phyloP scores from a whole-genome alignment of 2,329 filamentous ascomycete species.

The Claviceps arundinis region DNA sequence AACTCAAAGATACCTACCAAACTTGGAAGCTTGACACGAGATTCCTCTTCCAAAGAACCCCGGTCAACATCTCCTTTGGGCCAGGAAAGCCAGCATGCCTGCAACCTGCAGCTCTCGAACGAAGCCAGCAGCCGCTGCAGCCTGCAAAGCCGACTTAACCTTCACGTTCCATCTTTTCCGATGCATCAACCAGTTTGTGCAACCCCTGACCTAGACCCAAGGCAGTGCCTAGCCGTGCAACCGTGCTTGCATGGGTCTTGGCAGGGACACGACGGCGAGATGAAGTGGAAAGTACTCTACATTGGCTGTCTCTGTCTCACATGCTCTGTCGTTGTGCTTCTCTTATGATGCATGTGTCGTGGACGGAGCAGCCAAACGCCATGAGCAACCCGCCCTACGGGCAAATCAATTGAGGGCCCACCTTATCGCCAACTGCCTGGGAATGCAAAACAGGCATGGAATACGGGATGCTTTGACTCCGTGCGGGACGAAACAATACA shows the following conservation, averaged over 20 bases:
- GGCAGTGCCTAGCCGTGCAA: background rate
- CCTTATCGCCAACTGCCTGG: background rate
- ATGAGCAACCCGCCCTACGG: background rate
- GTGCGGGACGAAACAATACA: constrained; percentile 1
- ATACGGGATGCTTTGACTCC: background rate
- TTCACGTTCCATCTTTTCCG: background rate
- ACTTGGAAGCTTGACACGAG: no score
- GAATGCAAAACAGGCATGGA: background rate
- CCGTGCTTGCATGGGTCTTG: background rate
- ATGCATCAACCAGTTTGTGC: background rate
- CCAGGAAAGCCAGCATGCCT: background rate
- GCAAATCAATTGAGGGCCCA: background rate
- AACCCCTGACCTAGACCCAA: constrained; percentile 1
- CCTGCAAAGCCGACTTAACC: background rate
- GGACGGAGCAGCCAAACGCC: background rate
- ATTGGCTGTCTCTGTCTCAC: no score
- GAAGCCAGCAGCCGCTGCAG: background rate
- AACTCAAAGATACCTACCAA: background rate
- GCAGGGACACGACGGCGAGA: background rate
- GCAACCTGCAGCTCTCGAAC: background rate
- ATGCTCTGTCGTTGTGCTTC: no score
- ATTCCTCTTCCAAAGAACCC: background rate
- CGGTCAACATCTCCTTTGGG: background rate
- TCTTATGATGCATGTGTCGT: no score
- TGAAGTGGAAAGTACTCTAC: background rate